These are phyloP conservation scores for Alternaria conjuncta DNA, from an alignment of 2,329 filamentous ascomycete genomes.

Conservation along the genomic window DNA sequence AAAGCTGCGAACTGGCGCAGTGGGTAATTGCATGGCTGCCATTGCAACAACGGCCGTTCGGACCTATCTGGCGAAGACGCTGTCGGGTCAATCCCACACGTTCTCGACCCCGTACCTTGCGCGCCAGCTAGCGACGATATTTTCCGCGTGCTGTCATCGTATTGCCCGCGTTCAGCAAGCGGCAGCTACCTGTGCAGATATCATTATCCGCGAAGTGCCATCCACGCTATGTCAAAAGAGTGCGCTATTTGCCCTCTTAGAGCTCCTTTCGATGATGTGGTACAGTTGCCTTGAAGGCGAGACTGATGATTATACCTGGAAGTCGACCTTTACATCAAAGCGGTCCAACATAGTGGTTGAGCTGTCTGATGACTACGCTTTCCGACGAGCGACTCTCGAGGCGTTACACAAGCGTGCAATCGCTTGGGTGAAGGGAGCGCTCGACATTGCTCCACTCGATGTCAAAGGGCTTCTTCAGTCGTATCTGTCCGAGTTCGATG, in stretches of 20 bases:
- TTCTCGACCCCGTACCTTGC: constrained; percentile 95
- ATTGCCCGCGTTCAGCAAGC: constrained; percentile 91
- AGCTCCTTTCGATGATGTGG: constrained; percentile 95
- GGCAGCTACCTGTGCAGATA: constrained; percentile 81
- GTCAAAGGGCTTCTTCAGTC: constrained; percentile 95
- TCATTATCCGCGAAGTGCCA: constrained; percentile 82
- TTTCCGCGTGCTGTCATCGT: constrained; percentile 90
- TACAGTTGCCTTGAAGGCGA: constrained; percentile 91
- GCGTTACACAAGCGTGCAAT: constrained; percentile 78
- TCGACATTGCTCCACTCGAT: constrained; percentile 87
- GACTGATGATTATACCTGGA: constrained; percentile 90
- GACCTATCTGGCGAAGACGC: constrained; percentile 77
- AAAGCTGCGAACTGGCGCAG: constrained; percentile 69
- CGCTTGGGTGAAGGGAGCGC: constrained; percentile 78
- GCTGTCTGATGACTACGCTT: constrained; percentile 89
- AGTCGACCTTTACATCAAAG: constrained; percentile 77
- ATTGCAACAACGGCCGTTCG: constrained; percentile 74
- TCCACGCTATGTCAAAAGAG: constrained; percentile 89
- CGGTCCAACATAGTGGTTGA: constrained; percentile 82
- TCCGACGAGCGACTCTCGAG: constrained; percentile 80
- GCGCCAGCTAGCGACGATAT: constrained; percentile 81
- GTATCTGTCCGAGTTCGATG: constrained; percentile 92
- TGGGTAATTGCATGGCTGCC: constrained; percentile 68
- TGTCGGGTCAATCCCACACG: constrained; percentile 72
- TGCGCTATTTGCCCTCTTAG: constrained; percentile 89